Evolutionary conservation across 2,329 filamentous ascomycete genomes (phyloP), one percentile per base, ranked within the genome.

Genomic region (Diaporthe batatas): DNA sequence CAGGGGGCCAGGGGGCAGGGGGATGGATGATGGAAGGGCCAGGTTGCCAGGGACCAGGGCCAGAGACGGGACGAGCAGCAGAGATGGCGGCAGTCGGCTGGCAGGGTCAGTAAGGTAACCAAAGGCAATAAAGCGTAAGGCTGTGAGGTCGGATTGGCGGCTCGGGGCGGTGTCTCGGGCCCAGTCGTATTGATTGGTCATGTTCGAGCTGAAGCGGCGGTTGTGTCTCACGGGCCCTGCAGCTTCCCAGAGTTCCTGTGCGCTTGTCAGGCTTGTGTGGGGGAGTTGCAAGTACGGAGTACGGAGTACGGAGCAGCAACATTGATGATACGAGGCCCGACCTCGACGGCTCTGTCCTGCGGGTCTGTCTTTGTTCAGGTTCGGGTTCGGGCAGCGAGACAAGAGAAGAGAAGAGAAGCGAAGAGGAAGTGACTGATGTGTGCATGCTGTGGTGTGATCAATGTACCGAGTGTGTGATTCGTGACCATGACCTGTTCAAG

Each of bases 91-190:
- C 39, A 39, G 36, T 21, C 29, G 55, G 62, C 18, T 65, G 44
- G 44, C 39, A 65, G 29, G 29, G 29, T 29, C 2, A 29, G 29
- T 29, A 29, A 29, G 44, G 62, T 25, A 21, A 47, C 44, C 44
- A 42, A 18, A 47, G 44, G 44, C 44, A 53, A 53, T 67, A 67
- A 67, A 1, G 29, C 62, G n/a, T 67, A 67, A 67, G 62, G 44
- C 34, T 70, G 68, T 58, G 68, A 62, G 68, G 44, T 51, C 32
- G 44, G 42, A 39, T 53, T 54, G 49, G 69, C 69, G 69, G 69
- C 69, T 71, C 55, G 57, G 69, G 57, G 57, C 69, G 69, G 57
- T 65, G 69, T 71, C 69, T 64, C 16, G 57, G 36, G n/a, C 51
- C 36, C 55, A 64, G 51, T 54, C 32, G 49, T 42, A 65, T 53